Evolutionary conservation across 2,329 filamentous ascomycete genomes (phyloP), one percentile per base, ranked within the genome.

Genomic region (Cytospora paraplurivora): DNA sequence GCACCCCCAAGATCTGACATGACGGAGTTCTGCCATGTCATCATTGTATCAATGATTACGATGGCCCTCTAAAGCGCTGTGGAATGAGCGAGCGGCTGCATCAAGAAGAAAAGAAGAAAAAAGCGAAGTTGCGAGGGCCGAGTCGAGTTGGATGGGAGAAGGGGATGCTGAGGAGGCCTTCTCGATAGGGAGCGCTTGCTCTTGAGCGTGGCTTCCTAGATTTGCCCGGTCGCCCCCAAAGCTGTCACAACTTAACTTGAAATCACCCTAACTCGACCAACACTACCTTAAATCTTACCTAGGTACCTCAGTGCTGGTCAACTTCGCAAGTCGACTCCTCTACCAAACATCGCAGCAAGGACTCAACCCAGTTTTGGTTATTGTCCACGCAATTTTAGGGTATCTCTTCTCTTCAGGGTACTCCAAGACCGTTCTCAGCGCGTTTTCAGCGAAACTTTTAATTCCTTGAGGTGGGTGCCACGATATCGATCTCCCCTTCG

Each of bases 391-490:
- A 66, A 49, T 35, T 62, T 62, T 66, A 66, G 54, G 49, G 41
- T 55, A 64, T 64, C 62, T 60, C 62, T 66, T 66, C 62, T 62
- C 57, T 56, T 54, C 62, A 55, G 62, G 49, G 60, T 53, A 56
- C 51, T 62, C 41, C 41, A 38, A 53, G 19, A 49, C 51, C 53
- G 33, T 52, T 56, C 61, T 51, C 61, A 66, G 61, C 61, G 61
- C 57, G 27, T 63, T 66, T 58, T 44, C 41, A 64, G 62, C 62
- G 64, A 41, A 63, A 32, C 35, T 54, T 60, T 66, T 38, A 50
- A 38, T 61, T 61, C 55, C n/a, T 60, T 61, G 61, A 52, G 61
- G 62, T 60, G 56, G n/a, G 44, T 55, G 55, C 32, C 13, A 17
- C 38, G 33, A 53, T 35, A 37, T 38, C 19, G 21, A 8, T 32